Base-by-base conservation (phyloP, 805 yeast genomes). In the Blastobotrys chiropterorum region DNA sequence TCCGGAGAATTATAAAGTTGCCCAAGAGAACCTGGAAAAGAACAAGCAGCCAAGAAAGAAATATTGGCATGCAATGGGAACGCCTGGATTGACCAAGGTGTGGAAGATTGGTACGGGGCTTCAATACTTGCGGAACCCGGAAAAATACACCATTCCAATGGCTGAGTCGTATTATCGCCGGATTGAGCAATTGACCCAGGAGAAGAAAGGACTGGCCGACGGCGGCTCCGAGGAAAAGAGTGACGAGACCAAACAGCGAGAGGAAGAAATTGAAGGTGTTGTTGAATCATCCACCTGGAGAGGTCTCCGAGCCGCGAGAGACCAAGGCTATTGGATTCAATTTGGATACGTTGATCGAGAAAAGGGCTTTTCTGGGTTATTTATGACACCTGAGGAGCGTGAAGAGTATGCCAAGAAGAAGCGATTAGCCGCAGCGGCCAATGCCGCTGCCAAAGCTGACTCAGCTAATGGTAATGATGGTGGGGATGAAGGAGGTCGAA, bases 21-120 rank as follows among this genome's bases (percentile, higher is more conserved):
- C 54, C 1, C 46, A 41, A 2, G 53, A 45, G 43, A 53, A 48
- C 34, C 44, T 53, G 21, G 22, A 45, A 19, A 34, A 34, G 31
- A 8, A 49, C 14, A 46, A 54, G 13, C 38, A 54, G 26, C 52
- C 58, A 17, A 41, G 66, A 46, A 56, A 63, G 42, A 60, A 56
- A 26, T 66, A 54, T 48, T 56, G 63, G 55, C 59, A 62, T 52
- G 40, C 56, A 3, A 58, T 67, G 67, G 70, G 70, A 2, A 62
- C 68, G 2, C 60, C 68, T 7, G 58, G 63, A 1, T 55, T 66
- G 15, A 53, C 70, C 1, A 59, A 60, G 21, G 62, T 65, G 20
- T 74, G 77, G 78, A 72, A 68, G 47, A 65, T 66, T 3, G 55
- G 58, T 8, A 72, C 74, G 2, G 81, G 80, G 0, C 46, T 76